Evolutionary conservation across 2,329 filamentous ascomycete species (phyloP).

Genomic region (Thelonectria olida): DNA sequence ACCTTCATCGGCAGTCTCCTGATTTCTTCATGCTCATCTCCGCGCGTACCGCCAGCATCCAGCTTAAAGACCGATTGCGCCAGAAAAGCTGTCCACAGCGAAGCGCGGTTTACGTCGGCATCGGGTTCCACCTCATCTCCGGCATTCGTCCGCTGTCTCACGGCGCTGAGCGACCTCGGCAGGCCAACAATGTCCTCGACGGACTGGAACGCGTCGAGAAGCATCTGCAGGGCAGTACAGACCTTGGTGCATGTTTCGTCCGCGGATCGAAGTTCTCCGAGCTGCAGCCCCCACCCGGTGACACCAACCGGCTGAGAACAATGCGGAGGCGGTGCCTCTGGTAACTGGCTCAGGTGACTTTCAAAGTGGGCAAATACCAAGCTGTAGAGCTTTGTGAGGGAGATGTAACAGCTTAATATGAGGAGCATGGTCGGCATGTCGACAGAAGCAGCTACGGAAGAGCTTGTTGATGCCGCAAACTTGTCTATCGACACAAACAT

Average conservation of each 20-base stretch:
- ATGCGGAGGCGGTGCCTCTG: background rate
- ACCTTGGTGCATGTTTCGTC: constrained; percentile 15
- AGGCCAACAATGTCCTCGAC: background rate
- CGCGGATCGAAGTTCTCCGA: constrained; percentile 15
- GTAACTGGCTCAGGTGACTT: background rate
- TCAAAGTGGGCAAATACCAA: background rate
- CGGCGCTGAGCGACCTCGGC: background rate
- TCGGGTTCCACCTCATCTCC: too few relatives aligned
- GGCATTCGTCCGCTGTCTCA: too few relatives aligned
- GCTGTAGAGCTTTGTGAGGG: background rate
- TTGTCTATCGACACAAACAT: background rate
- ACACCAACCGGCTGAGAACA: too few relatives aligned
- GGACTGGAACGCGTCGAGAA: constrained; percentile 2
- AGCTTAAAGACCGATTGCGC: too few relatives aligned
- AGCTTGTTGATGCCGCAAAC: background rate
- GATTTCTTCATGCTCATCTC: too few relatives aligned
- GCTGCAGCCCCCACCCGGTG: constrained; percentile 2
- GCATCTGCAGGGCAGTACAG: constrained; percentile 7
- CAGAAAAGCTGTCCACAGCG: too few relatives aligned
- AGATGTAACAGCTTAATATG: background rate
- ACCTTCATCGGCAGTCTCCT: too few relatives aligned
- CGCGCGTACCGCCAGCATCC: too few relatives aligned
- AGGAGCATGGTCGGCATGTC: background rate
- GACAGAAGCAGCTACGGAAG: background rate
- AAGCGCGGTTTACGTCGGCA: too few relatives aligned